Conservation (phyloP, 805 yeast genomes). For the Dipodascus albidus region DNA sequence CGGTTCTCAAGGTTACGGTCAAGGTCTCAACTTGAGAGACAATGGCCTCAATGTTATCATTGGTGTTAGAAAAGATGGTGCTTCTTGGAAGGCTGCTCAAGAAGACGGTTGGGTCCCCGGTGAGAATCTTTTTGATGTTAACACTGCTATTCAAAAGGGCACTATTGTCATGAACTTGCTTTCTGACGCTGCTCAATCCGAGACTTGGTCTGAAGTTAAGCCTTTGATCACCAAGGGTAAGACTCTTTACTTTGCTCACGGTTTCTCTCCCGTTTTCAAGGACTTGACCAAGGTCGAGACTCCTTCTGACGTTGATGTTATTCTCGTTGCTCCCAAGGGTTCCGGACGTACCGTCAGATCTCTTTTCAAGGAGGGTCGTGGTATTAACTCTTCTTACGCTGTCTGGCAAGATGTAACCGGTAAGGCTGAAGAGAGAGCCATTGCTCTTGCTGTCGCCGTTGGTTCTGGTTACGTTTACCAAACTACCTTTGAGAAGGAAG, state of each 20-base stretch:
- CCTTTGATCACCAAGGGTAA: slow-evolving; percentile 94
- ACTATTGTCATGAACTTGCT: slow-evolving; percentile 94
- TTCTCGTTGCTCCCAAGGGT: slow-evolving; percentile 99
- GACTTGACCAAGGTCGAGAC: slow-evolving; percentile 93
- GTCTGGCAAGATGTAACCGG: slow-evolving; percentile 99
- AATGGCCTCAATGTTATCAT: slow-evolving; percentile 95
- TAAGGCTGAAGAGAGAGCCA: slow-evolving; percentile 97
- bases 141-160: slow-evolving; percentile 88
- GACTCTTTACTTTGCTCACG: slow-evolving; percentile 98
- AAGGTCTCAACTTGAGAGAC: slow-evolving; percentile 98
- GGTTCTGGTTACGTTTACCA: slow-evolving; percentile 99
- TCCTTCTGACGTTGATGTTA: slow-evolving; percentile 90
- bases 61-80: slow-evolving; percentile 98
- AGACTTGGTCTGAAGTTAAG: slow-evolving; percentile 82
- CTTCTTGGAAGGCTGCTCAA: slow-evolving; percentile 98
- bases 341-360: slow-evolving; percentile 99
- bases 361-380: slow-evolving; percentile 99
- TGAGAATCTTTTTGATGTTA: slow-evolving; percentile 89
- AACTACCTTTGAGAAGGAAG: slow-evolving; percentile 99
- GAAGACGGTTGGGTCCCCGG: slow-evolving; percentile 99
- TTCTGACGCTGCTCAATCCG: slow-evolving; percentile 99
- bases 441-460: slow-evolving; percentile 96
- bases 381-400: slow-evolving; percentile 99
- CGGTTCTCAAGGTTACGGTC: slow-evolving; percentile 99
- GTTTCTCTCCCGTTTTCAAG: slow-evolving; percentile 98